Evolutionary conservation across 805 yeast genomes (phyloP).

Genomic region (Wilhelminamyces savonicus): DNA sequence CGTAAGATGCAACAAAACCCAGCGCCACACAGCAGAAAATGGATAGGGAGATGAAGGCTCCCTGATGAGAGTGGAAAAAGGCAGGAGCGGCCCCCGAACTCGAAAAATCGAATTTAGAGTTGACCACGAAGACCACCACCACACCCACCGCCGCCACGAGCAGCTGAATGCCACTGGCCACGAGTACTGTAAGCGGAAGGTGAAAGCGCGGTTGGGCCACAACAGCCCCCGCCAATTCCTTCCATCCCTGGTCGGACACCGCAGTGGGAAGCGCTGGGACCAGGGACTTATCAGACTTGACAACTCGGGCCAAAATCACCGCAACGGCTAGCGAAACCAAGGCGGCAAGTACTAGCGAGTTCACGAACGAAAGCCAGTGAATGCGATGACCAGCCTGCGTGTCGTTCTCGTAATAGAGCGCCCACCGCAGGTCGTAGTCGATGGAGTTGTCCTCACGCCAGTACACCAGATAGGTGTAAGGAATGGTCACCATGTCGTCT

Average conservation of each 20-base stretch:
- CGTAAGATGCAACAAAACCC: constrained; percentile 69
- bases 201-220: constrained; percentile 46
- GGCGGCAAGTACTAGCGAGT: constrained; percentile 60
- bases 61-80: constrained; percentile 60
- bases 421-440: constrained; percentile 68
- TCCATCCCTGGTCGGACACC: constrained; percentile 36
- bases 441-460: constrained; percentile 78
- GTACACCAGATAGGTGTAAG: constrained; percentile 74
- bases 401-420: constrained; percentile 56
- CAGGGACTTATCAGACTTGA: constrained; percentile 37
- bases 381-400: constrained; percentile 40
- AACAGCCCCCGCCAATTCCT: constrained; percentile 46
- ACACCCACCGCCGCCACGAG: constrained; percentile 60
- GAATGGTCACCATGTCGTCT: background rate
- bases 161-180: constrained; percentile 73
- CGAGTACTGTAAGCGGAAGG: constrained; percentile 45
- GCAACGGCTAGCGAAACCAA: constrained; percentile 62
- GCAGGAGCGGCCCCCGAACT: constrained; percentile 38
- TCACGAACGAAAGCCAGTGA: constrained; percentile 74
- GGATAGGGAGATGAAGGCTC: constrained; percentile 59
- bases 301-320: constrained; percentile 50
- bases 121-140: constrained; percentile 42
- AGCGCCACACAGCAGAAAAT: constrained; percentile 57
- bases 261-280: constrained; percentile 21
- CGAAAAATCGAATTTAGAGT: constrained; percentile 20